A percentile compares a stretch with the other conserved stretches of the same genome.
These are phyloP conservation scores for Boletus bicolor DNA, from an alignment of 768 basidiomycete species.

Conservation along the genomic window DNA sequence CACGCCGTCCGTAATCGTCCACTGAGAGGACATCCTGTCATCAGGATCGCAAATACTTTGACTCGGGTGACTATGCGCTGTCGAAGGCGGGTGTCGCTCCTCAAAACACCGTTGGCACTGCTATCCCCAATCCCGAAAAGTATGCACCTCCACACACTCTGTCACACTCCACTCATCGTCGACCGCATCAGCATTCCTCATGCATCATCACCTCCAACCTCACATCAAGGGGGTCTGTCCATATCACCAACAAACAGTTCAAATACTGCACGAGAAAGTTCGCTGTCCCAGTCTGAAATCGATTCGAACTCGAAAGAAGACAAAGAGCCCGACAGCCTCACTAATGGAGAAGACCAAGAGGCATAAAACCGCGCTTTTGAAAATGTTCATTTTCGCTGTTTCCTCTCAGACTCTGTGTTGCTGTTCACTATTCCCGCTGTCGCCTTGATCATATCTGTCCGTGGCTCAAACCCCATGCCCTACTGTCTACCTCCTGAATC, in stretches of 20 bases:
- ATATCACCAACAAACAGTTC: constrained; percentile 72
- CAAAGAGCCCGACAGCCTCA: constrained; percentile 2
- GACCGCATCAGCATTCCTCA: constrained; percentile 71
- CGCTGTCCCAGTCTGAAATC: constrained; percentile 32
- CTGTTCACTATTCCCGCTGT: constrained; percentile 21
- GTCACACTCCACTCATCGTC: neutral
- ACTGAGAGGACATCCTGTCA: constrained; percentile 7
- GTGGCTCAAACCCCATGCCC: constrained; percentile 18
- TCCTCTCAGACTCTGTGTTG: constrained; percentile 5
- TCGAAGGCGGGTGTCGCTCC: constrained; percentile 93
- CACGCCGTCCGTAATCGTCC: constrained; percentile 1
- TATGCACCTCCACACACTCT: constrained; percentile 38
- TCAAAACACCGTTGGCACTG: constrained; percentile 87
- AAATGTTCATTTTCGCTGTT: constrained; percentile 1
- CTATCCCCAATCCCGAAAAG: constrained; percentile 98
- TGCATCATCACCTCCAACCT: constrained; percentile 67
- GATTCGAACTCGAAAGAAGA: constrained; percentile 21
- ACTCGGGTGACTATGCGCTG: constrained; percentile 97
- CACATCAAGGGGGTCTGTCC: constrained; percentile 55
- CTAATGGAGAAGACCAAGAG: constrained; percentile 14
- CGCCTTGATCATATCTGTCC: constrained; percentile 22
- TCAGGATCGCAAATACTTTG: constrained; percentile 98
- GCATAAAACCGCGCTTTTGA: constrained; percentile 12
- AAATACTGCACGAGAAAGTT: constrained; percentile 63
- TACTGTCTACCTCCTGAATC: constrained; percentile 6